These are phyloP conservation scores for Neonectria sp. DNA, from an alignment of 2,329 filamentous ascomycete genomes.

Conservation along the genomic window DNA sequence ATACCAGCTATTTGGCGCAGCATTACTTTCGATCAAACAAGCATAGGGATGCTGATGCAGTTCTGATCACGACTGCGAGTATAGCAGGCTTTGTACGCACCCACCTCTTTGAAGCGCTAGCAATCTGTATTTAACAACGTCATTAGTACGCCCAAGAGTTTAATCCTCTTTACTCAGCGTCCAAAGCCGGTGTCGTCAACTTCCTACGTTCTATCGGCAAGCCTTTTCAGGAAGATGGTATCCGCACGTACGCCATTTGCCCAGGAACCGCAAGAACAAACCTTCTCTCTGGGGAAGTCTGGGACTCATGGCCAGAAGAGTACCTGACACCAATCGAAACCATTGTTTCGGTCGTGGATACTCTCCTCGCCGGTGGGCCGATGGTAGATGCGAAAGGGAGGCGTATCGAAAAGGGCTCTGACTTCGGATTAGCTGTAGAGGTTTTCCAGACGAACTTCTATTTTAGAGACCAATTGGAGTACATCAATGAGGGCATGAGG, in stretches of 20 bases:
- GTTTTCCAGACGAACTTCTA: slow-evolving; percentile 47
- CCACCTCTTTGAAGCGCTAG: neutral
- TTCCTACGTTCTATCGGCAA: slow-evolving; percentile 23
- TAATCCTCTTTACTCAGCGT: slow-evolving; percentile 18
- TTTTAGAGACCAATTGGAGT: slow-evolving; percentile 43
- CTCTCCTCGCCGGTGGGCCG: slow-evolving; percentile 8
- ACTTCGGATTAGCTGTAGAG: slow-evolving; percentile 22
- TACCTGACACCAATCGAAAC: slow-evolving; percentile 20
- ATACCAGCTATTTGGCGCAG: slow-evolving; percentile 56
- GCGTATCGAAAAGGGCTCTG: neutral
- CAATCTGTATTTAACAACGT: neutral
- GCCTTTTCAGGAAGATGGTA: slow-evolving; percentile 18
- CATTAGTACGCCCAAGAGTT: slow-evolving; percentile 21
- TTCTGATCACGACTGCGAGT: slow-evolving; percentile 21
- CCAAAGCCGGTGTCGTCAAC: slow-evolving; percentile 23
- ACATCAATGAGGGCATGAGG: slow-evolving; percentile 44
- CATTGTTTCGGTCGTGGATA: slow-evolving; percentile 11
- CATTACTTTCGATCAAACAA: slow-evolving; percentile 50
- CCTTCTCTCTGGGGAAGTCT: slow-evolving; percentile 9
- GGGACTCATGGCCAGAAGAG: slow-evolving; percentile 14
- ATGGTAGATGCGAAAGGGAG: slow-evolving; percentile 14
- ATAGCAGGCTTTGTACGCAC: slow-evolving; percentile 21
- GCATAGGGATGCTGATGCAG: neutral
- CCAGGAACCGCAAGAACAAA: slow-evolving; percentile 22
- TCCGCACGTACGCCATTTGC: slow-evolving; percentile 22